phyloP scores from a whole-genome alignment of 192 early-diverging fungal genomes.

The Entomortierella lignicola region DNA sequence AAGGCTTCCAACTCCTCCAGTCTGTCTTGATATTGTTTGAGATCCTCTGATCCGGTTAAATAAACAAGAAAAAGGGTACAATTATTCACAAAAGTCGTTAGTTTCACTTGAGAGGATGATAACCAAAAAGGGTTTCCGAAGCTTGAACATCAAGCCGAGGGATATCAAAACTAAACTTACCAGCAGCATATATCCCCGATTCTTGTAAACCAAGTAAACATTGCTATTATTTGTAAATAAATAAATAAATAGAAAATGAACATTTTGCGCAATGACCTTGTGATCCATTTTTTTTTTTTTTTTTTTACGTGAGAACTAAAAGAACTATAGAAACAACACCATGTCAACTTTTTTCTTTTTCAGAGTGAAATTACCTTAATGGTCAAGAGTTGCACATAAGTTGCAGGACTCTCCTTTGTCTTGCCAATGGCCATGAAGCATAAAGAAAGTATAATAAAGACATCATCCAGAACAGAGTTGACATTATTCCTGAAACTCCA shows the following conservation, averaged over 20 bases:
- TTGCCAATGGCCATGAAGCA: slow-evolving; percentile 83
- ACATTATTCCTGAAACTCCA: slow-evolving; percentile 60
- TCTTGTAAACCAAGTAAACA: slow-evolving; percentile 43
- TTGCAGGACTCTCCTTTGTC: slow-evolving; percentile 80
- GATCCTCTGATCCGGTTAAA: slow-evolving; percentile 63
- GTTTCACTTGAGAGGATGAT: slow-evolving; percentile 5
- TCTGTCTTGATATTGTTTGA: slow-evolving; percentile 71
- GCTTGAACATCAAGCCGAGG: too few species aligned
- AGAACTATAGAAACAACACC: not conserved
- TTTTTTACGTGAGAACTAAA: too few species aligned
- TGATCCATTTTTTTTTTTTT: not conserved
- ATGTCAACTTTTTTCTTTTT: not conserved
- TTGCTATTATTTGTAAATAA: slow-evolving; percentile 32
- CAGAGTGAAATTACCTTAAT: slow-evolving; percentile 66
- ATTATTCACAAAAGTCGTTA: not conserved
- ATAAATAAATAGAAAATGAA: not conserved
- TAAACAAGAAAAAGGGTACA: slow-evolving; percentile 3
- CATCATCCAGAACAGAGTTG: slow-evolving; percentile 79
- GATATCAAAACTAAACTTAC: slow-evolving; percentile 10
- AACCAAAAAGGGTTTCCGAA: too few species aligned
- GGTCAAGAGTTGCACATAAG: slow-evolving; percentile 80
- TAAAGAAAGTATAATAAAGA: slow-evolving; percentile 79
- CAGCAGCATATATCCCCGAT: slow-evolving; percentile 39
- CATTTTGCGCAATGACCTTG: not conserved
- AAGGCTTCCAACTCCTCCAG: slow-evolving; percentile 69